Evolutionary conservation across 2,329 filamentous ascomycete species (phyloP), one percentile per base, ranked within the genome.

Genomic region (Diaporthe amygdali): DNA sequence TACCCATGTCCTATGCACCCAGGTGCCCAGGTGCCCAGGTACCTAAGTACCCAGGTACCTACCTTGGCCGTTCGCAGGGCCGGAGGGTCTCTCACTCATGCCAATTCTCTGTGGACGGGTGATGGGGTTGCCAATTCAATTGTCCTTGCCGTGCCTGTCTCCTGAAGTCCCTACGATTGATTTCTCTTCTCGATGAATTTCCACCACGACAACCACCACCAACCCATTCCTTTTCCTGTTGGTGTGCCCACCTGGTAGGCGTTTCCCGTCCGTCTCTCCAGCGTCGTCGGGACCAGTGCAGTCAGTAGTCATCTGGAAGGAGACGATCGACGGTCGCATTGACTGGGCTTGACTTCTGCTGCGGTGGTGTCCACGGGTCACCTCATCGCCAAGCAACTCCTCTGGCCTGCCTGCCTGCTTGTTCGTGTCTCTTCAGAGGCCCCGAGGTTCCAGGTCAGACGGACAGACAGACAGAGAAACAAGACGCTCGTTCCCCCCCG

Each of bases 61-160:
- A 44, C 49, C 47, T 49, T 34, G 27, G 44, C 41, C 27, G 59
- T 25, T 64, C 59, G 59, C 59, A 61, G 55, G 55, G 55, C 30
- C 32, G 55, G 37, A 61, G 55, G 55, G 55, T 61, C 55, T 61
- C 55, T 61, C 59, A 49, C 59, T 64, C 59, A 64, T 49, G 59
- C 59, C 59, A 64, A 64, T 64, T 49, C 59, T 64, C 59, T 64
- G n/a, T n/a, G 44, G 44, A 37, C 59, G 27, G 47, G 44, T n/a
- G 59, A 64, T 49, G 59, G 59, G 59, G n/a, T n/a, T 64, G 25
- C 59, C 59, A 64, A 64, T 64, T 64, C 59, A 64, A 64, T 49
- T 64, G 41, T 37, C 59, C 59, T 64, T 49, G 59, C 22, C 30
- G 44, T 49, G 59, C 59, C 59, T 49, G 59, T 64, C 59, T 64